Base-by-base conservation (phyloP, 768 basidiomycete species). In the Leccinum aurantiacum region DNA sequence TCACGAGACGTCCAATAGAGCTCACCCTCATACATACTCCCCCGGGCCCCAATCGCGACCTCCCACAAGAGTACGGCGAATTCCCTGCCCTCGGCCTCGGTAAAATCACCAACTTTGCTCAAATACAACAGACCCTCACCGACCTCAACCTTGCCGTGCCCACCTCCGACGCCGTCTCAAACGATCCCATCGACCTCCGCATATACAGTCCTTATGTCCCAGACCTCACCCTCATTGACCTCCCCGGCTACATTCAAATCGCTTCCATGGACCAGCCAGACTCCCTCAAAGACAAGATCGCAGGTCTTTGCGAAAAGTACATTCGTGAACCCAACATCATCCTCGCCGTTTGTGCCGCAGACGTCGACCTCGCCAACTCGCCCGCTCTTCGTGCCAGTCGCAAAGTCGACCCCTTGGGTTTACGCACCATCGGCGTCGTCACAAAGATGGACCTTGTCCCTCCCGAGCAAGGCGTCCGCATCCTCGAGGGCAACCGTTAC, bases 281-380 rank as follows among this genome's bases (percentile, higher is more conserved):
- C 63, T 80, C 82, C 19, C 83, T 99, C 61, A 97, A 93, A 72
- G 93, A 96, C 69, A 96, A 98, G 75, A 96, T 99, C 62, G 79
- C 90, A 0, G 67, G 71, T 9, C 79, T 99, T 1, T 98, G 97
- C 75, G 97, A 98, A 58, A 92, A 88, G 71, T 99, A 99, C 74
- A 99, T 99, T 67, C 87, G 92, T n/a, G 94, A 98, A 71, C 96
- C 97, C n/a, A 99, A 99, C 74, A 94, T 99, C 74, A 90, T 98
- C 66, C 84, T 99, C n/a, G 96, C 97, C 5, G 93, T 99, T 17
- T 99, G 97, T 71, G 92, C 97, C 8, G 97, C 97, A 8, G 95
- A 99, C 72, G 97, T 99, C 57, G 97, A 99, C 77, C 82, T 99
- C 13, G 97, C 97, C 61, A 99, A 99, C 74, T 97, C 95, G 0